These are phyloP conservation scores for Prunus kanzakura DNA, from an alignment of 306 rosid genomes.

Conservation along the genomic window DNA sequence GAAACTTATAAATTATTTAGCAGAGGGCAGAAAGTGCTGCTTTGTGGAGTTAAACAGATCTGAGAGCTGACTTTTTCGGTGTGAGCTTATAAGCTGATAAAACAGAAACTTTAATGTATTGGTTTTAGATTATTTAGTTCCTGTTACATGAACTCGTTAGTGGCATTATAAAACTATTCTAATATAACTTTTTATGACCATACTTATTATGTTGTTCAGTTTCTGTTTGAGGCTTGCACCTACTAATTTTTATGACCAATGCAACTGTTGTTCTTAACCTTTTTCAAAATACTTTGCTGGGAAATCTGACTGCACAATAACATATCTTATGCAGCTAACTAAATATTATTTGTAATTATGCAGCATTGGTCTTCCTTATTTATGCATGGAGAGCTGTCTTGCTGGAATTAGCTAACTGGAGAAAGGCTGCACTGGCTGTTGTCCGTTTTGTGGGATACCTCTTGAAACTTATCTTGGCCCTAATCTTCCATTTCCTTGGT, in stretches of 20 bases:
- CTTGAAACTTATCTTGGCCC: slow-evolving; percentile 52
- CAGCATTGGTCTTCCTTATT: slow-evolving; percentile 69
- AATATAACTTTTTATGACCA: neutral
- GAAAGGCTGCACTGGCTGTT: slow-evolving; percentile 42
- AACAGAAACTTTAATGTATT: neutral
- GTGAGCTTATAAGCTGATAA: neutral
- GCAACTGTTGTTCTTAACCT: neutral
- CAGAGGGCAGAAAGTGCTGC: neutral
- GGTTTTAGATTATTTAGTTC: neutral
- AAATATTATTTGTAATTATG: slow-evolving; percentile 21
- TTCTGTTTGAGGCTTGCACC: neutral
- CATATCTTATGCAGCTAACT: neutral
- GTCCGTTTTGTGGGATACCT: slow-evolving; percentile 51
- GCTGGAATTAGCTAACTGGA: slow-evolving; percentile 85
- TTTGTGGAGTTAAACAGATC: neutral
- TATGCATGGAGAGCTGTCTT: slow-evolving; percentile 95
- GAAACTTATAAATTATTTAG: neutral
- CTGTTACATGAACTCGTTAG: neutral
- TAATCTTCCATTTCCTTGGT: slow-evolving; percentile 63
- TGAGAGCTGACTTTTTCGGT: neutral
- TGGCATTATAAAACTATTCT: neutral
- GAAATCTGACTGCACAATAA: neutral
- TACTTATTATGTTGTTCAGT: neutral
- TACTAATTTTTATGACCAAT: neutral
- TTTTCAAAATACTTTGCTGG: neutral